phyloP scores from a whole-genome alignment of 164 flowering plant genomes.

The Liriodendron chinense region DNA sequence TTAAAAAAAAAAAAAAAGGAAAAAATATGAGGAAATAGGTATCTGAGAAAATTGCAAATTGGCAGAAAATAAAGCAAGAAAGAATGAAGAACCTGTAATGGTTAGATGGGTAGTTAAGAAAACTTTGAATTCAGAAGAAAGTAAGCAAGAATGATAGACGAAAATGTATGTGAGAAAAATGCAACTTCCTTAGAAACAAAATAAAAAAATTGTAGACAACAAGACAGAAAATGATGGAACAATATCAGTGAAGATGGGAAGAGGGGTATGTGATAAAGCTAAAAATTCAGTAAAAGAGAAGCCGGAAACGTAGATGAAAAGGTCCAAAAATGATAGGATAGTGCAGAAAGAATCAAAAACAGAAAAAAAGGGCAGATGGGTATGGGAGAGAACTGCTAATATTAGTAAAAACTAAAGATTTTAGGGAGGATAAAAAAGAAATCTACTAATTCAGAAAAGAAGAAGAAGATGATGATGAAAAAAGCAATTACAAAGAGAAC shows the following conservation, averaged over 20 bases:
- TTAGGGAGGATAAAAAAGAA: too few relatives aligned
- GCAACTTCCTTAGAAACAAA: not conserved
- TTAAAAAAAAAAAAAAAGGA: too few relatives aligned
- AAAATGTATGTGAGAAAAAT: not conserved
- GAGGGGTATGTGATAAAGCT: not conserved
- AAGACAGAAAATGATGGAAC: not conserved
- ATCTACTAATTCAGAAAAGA: too few relatives aligned
- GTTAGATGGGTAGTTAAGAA: not conserved
- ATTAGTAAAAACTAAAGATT: too few relatives aligned
- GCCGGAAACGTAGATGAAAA: too few relatives aligned
- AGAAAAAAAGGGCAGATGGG: not conserved
- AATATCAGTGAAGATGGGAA: not conserved
- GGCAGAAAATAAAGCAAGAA: not conserved
- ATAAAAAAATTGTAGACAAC: not conserved
- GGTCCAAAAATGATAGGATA: too few relatives aligned
- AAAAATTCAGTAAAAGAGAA: too few relatives aligned
- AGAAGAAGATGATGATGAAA: too few relatives aligned
- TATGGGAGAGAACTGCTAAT: not conserved
- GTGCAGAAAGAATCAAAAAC: too few relatives aligned
- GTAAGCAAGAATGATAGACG: not conserved
- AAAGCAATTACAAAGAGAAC: too few relatives aligned
- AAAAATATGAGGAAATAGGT: not conserved
- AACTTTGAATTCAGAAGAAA: not conserved
- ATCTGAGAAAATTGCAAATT: not conserved
- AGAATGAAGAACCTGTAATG: not conserved